A percentile compares a stretch with the other conserved stretches of the same genome.
Evolutionary conservation across 768 basidiomycete genomes (phyloP).

Genomic region (Mycena sanguinolenta): DNA sequence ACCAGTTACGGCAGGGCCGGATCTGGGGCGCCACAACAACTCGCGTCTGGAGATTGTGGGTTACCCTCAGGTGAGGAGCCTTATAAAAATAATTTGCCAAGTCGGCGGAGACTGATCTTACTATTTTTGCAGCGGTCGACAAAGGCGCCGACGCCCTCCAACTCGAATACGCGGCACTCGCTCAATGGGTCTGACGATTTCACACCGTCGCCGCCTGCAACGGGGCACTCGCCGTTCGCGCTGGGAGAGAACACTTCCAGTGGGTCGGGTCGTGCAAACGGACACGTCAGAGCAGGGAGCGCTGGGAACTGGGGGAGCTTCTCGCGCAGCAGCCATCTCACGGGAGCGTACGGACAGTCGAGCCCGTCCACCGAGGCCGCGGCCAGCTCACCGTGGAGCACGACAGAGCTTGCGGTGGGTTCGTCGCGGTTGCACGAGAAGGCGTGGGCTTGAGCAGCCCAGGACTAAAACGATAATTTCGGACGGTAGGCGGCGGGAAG

Average conservation of each 20-base stretch:
- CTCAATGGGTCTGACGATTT: slow-evolving; percentile 83
- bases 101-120: slow-evolving; percentile 9
- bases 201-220: slow-evolving; percentile 65
- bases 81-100: neutral
- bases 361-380: slow-evolving; percentile 71
- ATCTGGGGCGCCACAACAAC: slow-evolving; percentile 82
- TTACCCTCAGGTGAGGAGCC: slow-evolving; percentile 69
- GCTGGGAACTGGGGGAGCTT: slow-evolving; percentile 84
- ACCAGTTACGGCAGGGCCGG: slow-evolving; percentile 88
- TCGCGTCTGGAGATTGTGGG: slow-evolving; percentile 81
- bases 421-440: slow-evolving; percentile 70
- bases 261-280: slow-evolving; percentile 60
- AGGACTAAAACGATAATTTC: slow-evolving; percentile 23
- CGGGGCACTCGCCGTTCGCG: slow-evolving; percentile 59
- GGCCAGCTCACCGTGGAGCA: slow-evolving; percentile 71
- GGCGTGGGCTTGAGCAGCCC: slow-evolving; percentile 63
- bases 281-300: slow-evolving; percentile 84
- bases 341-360: slow-evolving; percentile 63
- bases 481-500: slow-evolving; percentile 34
- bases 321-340: slow-evolving; percentile 65
- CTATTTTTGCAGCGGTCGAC: slow-evolving; percentile 53
- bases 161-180: slow-evolving; percentile 76
- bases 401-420: slow-evolving; percentile 64
- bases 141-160: slow-evolving; percentile 59
- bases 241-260: slow-evolving; percentile 56